phyloP scores from a whole-genome alignment of 768 basidiomycete genomes.

The Fibroporia radiculosa region DNA sequence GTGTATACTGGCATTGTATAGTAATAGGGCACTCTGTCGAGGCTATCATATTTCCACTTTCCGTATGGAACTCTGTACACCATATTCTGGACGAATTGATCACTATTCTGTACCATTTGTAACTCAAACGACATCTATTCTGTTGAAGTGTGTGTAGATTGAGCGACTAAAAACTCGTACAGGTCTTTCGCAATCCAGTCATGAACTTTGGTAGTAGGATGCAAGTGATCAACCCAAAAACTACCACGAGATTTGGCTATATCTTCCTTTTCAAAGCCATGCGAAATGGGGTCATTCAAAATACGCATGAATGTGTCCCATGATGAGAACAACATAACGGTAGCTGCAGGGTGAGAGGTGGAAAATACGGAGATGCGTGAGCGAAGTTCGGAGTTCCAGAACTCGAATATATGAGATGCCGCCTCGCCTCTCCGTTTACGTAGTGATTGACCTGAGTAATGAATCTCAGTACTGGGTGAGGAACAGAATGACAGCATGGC shows the following conservation, averaged over 20 bases:
- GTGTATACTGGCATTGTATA: too few relatives aligned
- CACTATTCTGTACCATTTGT: too few relatives aligned
- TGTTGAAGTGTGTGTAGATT: background rate
- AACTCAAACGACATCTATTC: too few relatives aligned
- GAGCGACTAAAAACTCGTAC: slow-evolving; percentile 25
- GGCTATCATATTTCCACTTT: too few relatives aligned
- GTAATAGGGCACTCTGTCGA: too few relatives aligned
- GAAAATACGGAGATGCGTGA: slow-evolving; percentile 29
- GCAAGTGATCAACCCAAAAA: slow-evolving; percentile 47
- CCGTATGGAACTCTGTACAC: too few relatives aligned
- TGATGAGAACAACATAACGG: slow-evolving; percentile 43
- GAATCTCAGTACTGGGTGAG: too few relatives aligned
- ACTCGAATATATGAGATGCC: background rate
- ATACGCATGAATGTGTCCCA: slow-evolving; percentile 37
- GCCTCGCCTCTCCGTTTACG: background rate
- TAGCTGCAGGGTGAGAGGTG: slow-evolving; percentile 33
- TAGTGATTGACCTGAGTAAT: background rate
- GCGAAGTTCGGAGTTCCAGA: slow-evolving; percentile 41
- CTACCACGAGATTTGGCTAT: slow-evolving; percentile 25
- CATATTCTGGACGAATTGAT: too few relatives aligned
- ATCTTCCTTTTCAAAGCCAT: slow-evolving; percentile 33
- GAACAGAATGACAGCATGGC: background rate
- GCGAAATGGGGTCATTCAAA: slow-evolving; percentile 35
- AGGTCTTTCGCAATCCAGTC: slow-evolving; percentile 38
- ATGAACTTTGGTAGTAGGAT: slow-evolving; percentile 46